phyloP scores from a whole-genome alignment of 2,329 filamentous ascomycete species.

The Cytospora mali region DNA sequence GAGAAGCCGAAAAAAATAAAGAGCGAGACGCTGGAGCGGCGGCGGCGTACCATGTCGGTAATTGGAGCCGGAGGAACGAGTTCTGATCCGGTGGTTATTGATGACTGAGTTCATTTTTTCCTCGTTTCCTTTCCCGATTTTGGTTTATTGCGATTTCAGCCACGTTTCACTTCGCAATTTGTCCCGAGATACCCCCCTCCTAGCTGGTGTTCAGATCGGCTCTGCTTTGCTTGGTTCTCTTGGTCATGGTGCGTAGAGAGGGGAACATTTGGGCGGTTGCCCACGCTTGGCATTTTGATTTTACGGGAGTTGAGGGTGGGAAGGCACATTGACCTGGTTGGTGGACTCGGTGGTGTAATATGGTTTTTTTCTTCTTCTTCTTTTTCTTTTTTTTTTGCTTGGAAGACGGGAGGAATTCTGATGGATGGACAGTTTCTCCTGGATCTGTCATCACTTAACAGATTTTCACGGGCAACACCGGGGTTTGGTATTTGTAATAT shows the following conservation, averaged over 20 bases:
- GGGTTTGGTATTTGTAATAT: not conserved
- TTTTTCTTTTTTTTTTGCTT: too few species aligned
- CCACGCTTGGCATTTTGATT: not conserved
- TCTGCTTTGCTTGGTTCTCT: constrained; percentile 7
- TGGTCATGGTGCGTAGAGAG: not conserved
- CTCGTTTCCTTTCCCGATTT: not conserved
- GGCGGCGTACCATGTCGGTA: constrained; percentile 3
- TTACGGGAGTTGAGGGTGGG: not conserved
- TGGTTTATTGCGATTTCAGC: not conserved
- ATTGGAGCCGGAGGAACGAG: not conserved
- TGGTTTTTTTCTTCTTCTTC: too few species aligned
- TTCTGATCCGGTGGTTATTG: constrained; percentile 11
- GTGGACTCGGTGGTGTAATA: not conserved
- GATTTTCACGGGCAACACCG: not conserved
- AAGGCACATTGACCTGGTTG: not conserved
- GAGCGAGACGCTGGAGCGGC: constrained; percentile 1
- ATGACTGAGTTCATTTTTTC: not conserved
- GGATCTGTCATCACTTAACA: not conserved
- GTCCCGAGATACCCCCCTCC: constrained; percentile 12
- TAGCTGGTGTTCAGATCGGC: not conserved
- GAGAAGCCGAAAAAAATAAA: constrained; percentile 1
- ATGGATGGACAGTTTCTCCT: not conserved
- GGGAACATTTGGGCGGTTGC: not conserved
- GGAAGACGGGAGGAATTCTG: not conserved
- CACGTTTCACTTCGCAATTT: constrained; percentile 6